phyloP scores from a whole-genome alignment of 2,329 filamentous ascomycete species.

The Verticillium zaregamsianum region DNA sequence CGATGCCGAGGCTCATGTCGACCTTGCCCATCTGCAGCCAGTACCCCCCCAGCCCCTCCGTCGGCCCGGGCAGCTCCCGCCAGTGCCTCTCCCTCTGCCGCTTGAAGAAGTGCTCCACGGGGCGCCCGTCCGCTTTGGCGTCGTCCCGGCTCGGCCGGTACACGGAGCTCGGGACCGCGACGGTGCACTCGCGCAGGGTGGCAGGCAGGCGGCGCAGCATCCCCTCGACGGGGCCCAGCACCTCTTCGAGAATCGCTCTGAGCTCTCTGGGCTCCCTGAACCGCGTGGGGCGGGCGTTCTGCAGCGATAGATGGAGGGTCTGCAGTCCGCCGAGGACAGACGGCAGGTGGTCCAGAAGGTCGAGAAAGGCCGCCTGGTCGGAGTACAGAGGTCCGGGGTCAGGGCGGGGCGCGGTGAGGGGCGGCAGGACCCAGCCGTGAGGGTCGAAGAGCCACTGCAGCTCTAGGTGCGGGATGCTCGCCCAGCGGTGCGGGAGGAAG shows the following conservation, averaged over 20 bases:
- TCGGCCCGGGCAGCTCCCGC: slow-evolving; percentile 10
- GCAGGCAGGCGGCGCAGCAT: slow-evolving; percentile 15
- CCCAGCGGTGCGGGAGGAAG: background rate
- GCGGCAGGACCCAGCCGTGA: background rate
- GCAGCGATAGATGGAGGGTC: slow-evolving; percentile 1
- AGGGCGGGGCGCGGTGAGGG: background rate
- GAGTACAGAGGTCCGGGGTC: background rate
- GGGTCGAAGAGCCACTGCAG: background rate
- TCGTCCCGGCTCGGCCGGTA: slow-evolving; percentile 13
- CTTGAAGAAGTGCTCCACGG: slow-evolving; percentile 12
- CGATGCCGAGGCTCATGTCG: slow-evolving; percentile 5
- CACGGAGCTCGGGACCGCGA: slow-evolving; percentile 17
- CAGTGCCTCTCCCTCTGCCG: slow-evolving; percentile 16
- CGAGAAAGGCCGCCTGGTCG: background rate
- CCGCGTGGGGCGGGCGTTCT: background rate
- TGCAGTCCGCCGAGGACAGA: background rate
- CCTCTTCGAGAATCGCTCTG: slow-evolving; percentile 1
- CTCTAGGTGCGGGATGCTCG: background rate
- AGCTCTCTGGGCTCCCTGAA: background rate
- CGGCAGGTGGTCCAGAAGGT: background rate
- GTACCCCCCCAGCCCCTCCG: slow-evolving; percentile 15
- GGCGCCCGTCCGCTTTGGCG: slow-evolving; percentile 7
- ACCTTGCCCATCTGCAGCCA: slow-evolving; percentile 21
- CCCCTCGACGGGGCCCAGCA: slow-evolving; percentile 14
- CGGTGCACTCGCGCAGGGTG: slow-evolving; percentile 12